A percentile compares a stretch with the other conserved stretches of the same genome.
These are phyloP conservation scores for Citrullus colocynthis DNA, from an alignment of 306 rosid genomes.

Conservation along the genomic window DNA sequence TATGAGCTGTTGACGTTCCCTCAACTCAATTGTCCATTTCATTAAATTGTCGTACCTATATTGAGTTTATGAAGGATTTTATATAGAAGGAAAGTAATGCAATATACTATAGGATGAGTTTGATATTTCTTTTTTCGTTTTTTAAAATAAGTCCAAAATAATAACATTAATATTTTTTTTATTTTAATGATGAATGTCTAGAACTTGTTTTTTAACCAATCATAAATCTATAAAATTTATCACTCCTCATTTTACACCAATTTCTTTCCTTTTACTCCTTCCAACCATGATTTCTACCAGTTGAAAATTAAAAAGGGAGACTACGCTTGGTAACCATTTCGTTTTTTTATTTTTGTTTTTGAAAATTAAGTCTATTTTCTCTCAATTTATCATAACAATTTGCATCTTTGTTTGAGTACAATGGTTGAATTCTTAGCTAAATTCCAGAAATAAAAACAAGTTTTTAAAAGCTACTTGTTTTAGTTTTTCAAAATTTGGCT, in stretches of 20 bases:
- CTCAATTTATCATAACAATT: too few relatives aligned
- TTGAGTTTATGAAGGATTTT: background rate
- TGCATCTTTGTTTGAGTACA: too few relatives aligned
- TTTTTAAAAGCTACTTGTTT: too few relatives aligned
- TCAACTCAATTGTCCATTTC: background rate
- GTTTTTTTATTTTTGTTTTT: too few relatives aligned
- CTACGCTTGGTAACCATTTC: too few relatives aligned
- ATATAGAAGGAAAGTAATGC: background rate
- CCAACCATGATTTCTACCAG: too few relatives aligned
- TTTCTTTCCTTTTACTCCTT: background rate
- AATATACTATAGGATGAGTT: background rate
- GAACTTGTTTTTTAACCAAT: background rate
- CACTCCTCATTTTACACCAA: background rate
- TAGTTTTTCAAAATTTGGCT: too few relatives aligned
- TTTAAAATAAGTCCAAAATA: background rate
- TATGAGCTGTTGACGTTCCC: background rate
- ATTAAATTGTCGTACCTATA: background rate
- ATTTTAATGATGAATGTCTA: background rate
- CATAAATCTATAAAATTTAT: background rate
- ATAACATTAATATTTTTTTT: background rate
- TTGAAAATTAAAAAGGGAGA: too few relatives aligned
- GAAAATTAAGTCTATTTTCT: too few relatives aligned
- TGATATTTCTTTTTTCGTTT: background rate
- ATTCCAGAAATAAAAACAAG: too few relatives aligned
- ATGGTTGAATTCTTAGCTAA: too few relatives aligned